Evolutionary conservation across 805 yeast species (phyloP).

Genomic region (Cyberlindnera veronae): DNA sequence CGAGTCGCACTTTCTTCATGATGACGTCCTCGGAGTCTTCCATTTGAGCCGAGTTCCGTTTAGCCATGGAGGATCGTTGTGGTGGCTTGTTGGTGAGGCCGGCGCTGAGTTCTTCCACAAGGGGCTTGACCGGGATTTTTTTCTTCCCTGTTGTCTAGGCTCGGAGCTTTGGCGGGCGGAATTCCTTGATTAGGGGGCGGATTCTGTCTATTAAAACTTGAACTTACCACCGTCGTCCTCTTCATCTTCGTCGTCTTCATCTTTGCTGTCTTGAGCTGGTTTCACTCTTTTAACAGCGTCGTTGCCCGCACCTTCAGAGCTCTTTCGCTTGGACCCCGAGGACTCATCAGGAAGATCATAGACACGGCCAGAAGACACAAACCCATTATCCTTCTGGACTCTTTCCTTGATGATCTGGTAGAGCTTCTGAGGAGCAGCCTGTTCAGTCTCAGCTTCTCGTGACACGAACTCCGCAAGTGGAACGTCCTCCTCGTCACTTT

Average conservation of each 20-base stretch:
- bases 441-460: conserved; percentile 9
- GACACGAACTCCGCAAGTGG: conserved; percentile 14
- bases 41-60: neutral
- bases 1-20: conserved; percentile 9
- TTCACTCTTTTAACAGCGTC: neutral
- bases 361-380: conserved; percentile 18
- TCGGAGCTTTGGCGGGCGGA: no score
- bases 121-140: neutral
- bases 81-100: no score
- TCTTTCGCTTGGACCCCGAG: conserved; percentile 12
- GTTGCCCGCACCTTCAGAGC: neutral
- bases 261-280: conserved; percentile 4
- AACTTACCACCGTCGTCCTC: conserved; percentile 23
- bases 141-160: neutral
- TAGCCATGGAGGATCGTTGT: neutral
- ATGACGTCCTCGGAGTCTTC: no score
- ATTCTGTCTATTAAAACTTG: conserved; percentile 27
- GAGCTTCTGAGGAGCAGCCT: conserved; percentile 22
- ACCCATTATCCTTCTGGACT: conserved; percentile 9
- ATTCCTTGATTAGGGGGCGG: no score
- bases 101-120: no score
- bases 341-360: conserved; percentile 25
- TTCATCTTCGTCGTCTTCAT: conserved; percentile 23
- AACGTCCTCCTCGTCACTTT: conserved; percentile 27
- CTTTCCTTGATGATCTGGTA: conserved; percentile 26